phyloP scores from a whole-genome alignment of 768 basidiomycete species.

The Dentipellis fragilis region DNA sequence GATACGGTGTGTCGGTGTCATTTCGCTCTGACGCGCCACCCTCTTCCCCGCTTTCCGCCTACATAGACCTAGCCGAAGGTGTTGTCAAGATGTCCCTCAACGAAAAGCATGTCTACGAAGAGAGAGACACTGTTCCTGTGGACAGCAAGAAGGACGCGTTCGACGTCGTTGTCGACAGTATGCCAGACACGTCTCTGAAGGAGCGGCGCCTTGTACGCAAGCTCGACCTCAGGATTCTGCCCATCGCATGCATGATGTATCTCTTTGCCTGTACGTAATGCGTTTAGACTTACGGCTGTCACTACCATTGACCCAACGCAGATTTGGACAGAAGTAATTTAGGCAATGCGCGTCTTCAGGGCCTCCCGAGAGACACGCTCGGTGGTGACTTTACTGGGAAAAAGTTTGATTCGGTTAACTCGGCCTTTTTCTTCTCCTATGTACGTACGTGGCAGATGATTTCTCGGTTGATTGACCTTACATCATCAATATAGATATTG shows the following conservation, averaged over 20 bases:
- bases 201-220: conserved; percentile 52
- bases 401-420: conserved; percentile 69
- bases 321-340: conserved; percentile 70
- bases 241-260: conserved; percentile 65
- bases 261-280: conserved; percentile 59
- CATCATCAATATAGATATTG: conserved; percentile 39
- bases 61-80: too few species aligned
- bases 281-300: not conserved
- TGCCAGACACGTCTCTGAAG: conserved; percentile 15
- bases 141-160: not conserved
- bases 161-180: too few species aligned
- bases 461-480: not conserved
- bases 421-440: conserved; percentile 73
- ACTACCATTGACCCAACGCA: not conserved
- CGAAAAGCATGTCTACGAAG: too few species aligned
- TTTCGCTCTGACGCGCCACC: too few species aligned
- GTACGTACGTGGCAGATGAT: conserved; percentile 26
- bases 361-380: conserved; percentile 52
- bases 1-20: too few species aligned
- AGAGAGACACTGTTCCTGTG: too few species aligned
- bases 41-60: too few species aligned
- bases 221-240: conserved; percentile 57
- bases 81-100: too few species aligned
- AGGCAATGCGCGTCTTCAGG: conserved; percentile 72
- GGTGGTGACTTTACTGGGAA: conserved; percentile 58